Evolutionary conservation across 2,329 filamentous ascomycete species (phyloP).

Genomic region (Aspergillus udagawae): DNA sequence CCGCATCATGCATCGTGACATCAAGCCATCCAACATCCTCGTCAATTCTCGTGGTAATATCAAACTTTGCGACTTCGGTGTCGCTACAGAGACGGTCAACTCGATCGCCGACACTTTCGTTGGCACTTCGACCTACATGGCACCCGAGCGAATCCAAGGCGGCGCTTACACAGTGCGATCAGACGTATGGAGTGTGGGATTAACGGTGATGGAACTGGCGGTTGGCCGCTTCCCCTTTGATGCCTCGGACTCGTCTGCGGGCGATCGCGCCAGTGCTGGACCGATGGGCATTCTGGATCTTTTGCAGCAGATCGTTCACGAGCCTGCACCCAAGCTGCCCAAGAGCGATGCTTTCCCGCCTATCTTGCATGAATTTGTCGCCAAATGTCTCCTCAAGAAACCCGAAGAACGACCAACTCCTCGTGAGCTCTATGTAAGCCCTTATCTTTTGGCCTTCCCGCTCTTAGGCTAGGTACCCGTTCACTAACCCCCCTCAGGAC

Average conservation of each 20-base stretch:
- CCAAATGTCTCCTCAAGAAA: constrained; percentile 88
- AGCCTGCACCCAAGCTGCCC: constrained; percentile 86
- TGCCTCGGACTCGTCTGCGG: constrained; percentile 72
- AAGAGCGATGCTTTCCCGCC: constrained; percentile 96
- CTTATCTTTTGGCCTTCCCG: background rate
- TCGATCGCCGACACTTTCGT: constrained; percentile 98
- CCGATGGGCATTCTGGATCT: constrained; percentile 95
- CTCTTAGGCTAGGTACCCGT: background rate
- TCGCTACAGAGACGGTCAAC: constrained; percentile 97
- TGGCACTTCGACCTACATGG: constrained; percentile 98
- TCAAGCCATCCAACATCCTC: constrained; percentile 96
- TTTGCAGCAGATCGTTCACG: constrained; percentile 94
- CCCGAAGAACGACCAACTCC: constrained; percentile 87
- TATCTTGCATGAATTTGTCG: constrained; percentile 94
- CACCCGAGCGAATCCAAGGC: constrained; percentile 93
- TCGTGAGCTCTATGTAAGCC: constrained; percentile 80
- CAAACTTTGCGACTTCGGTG: constrained; percentile 97
- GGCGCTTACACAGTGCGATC: constrained; percentile 97
- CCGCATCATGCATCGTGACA: constrained; percentile 98
- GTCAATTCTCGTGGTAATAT: constrained; percentile 92
- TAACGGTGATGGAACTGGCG: constrained; percentile 93
- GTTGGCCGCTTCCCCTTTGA: constrained; percentile 97
- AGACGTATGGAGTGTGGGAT: constrained; percentile 96
- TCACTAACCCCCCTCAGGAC: constrained; percentile 55
- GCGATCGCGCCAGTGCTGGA: constrained; percentile 60